These are phyloP conservation scores for Datisca glomerata DNA, from an alignment of 306 rosid genomes.

Conservation along the genomic window DNA sequence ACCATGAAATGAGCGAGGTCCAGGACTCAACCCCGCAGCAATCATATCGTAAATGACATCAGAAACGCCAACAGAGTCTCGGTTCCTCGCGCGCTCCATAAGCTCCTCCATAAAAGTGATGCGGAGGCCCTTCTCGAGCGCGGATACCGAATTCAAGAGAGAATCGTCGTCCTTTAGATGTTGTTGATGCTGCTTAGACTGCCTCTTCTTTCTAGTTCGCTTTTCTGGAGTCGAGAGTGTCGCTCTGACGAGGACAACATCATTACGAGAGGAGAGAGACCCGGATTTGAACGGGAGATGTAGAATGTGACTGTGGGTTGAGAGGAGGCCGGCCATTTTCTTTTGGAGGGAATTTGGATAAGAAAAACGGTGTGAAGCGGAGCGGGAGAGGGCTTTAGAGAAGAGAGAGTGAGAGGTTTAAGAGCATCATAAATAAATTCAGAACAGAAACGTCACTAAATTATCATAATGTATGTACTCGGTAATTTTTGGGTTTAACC, in stretches of 20 bases:
- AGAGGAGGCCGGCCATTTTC: conserved; percentile 16
- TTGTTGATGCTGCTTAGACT: conserved; percentile 6
- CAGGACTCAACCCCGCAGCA: conserved; percentile 84
- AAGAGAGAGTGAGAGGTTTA: no score
- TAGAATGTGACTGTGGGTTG: conserved; percentile 17
- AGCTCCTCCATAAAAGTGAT: conserved; percentile 94
- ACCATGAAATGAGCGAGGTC: conserved; percentile 90
- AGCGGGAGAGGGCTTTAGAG: no score
- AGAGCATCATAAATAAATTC: no score
- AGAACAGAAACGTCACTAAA: no score
- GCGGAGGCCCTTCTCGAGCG: conserved; percentile 61
- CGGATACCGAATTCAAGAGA: conserved; percentile 2
- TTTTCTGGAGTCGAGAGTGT: conserved; percentile 45
- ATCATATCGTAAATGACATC: conserved; percentile 86
- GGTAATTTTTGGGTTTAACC: no score
- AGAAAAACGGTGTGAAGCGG: no score
- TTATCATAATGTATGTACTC: no score
- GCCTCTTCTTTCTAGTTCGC: conserved; percentile 53
- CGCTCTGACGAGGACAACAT: conserved; percentile 31
- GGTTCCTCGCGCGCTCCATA: conserved; percentile 67
- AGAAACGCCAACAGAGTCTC: conserved; percentile 54
- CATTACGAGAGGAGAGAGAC: conserved; percentile 3
- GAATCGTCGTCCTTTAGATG: conserved; percentile 33
- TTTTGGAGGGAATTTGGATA: conserved; percentile 6
- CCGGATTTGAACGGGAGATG: conserved; percentile 11